Base-by-base conservation (phyloP, 441 rosid genomes). In the Bruguiera hainesii region DNA sequence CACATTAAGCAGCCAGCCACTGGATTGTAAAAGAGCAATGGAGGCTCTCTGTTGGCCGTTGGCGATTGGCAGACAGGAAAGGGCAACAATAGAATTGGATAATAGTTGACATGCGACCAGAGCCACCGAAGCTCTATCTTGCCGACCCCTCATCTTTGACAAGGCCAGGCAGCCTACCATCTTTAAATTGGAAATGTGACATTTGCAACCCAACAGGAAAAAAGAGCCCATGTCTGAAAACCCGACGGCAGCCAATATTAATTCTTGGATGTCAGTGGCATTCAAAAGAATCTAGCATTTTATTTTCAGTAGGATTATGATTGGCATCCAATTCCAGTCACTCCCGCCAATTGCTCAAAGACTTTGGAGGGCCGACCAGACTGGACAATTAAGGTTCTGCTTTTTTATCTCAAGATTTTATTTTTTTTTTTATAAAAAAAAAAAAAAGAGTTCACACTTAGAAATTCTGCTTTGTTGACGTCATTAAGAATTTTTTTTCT, bases 21-120 rank as follows among this genome's bases (percentile, higher is more conserved):
- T 10, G 5, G 58, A 23, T 15, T 55, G 23, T 49, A 3, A 51
- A 56, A 31, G 16, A 51, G 15, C 30, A 15, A 33, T 30, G 30
- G 28, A 0, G 20, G 56, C 66, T 58, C 66, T 58, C 26, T 57
- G 72, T 4, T 23, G 29, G 29, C 28, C 46, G 49, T 11, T 15
- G 18, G 23, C 46, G 20, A 53, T 35, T 55, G 55, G 60, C 52
- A 20, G 70, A 65, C 33, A 61, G 5, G 37, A 57, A 65, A 57
- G 9, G 4, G 46, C 46, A 56, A 30, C 39, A 58, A 49, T 30
- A 55, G 21, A 31, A 66, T 55, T 29, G 26, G 15, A 39, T 48
- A 63, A 46, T 35, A 33, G 61, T 21, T 50, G n/a, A 2, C 13
- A n/a, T 11, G 63, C 35, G 52, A 30, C 23, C 23, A 26, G 35